A percentile compares a stretch with the other conserved stretches of the same genome.
These are phyloP conservation scores for Verticillium tricorpus DNA, from an alignment of 2,329 filamentous ascomycete genomes.

Conservation along the genomic window DNA sequence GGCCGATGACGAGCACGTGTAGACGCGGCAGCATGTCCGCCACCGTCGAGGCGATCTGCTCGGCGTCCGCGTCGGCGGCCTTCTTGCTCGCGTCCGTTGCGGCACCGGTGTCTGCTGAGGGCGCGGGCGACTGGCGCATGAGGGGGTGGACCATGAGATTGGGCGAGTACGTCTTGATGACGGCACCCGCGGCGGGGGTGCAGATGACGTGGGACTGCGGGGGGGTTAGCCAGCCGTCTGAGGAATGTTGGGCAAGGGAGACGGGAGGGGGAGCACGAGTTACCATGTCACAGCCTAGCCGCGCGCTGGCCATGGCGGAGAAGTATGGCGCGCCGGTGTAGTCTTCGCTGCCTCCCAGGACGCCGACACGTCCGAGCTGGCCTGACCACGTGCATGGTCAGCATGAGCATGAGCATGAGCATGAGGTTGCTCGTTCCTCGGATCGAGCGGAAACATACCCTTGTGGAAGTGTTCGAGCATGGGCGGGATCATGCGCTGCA, in stretches of 20 bases:
- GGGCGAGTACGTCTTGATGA: conserved; percentile 97
- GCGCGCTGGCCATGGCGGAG: conserved; percentile 92
- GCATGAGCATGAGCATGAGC: background rate
- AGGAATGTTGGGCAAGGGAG: background rate
- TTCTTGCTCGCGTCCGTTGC: conserved; percentile 36
- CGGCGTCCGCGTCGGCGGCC: conserved; percentile 49
- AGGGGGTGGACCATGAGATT: conserved; percentile 98
- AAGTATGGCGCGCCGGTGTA: conserved; percentile 98
- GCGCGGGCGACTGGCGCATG: conserved; percentile 67
- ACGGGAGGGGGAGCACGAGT: conserved; percentile 9
- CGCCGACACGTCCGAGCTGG: conserved; percentile 84
- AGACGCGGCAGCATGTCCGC: conserved; percentile 78
- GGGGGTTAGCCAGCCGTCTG: background rate
- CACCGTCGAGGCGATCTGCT: conserved; percentile 61
- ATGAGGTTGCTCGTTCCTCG: conserved; percentile 1
- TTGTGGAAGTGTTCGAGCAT: conserved; percentile 97
- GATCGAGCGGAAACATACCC: conserved; percentile 47
- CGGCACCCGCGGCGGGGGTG: conserved; percentile 77
- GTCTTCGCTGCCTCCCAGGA: conserved; percentile 92
- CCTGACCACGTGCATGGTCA: conserved; percentile 43
- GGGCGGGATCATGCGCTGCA: conserved; percentile 86
- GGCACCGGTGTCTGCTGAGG: conserved; percentile 19
- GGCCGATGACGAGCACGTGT: conserved; percentile 89
- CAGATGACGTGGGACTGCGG: conserved; percentile 89
- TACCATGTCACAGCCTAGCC: conserved; percentile 87